These are phyloP conservation scores for Botrytis paeoniae DNA, from an alignment of 2,329 filamentous ascomycete genomes.

Conservation along the genomic window DNA sequence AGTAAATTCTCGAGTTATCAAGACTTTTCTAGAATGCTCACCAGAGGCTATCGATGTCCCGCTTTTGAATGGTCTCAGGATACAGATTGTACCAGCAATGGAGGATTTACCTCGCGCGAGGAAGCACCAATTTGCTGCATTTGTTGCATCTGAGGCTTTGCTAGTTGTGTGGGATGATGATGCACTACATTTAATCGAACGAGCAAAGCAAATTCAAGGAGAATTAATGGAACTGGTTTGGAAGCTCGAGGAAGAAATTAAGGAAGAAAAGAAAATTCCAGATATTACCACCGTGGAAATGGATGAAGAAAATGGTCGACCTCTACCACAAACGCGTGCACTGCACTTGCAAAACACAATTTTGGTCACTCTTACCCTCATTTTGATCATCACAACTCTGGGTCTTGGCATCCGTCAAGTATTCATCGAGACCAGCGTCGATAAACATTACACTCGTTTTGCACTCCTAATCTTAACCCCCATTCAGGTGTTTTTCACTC, in stretches of 20 bases:
- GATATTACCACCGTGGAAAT: constrained; percentile 53
- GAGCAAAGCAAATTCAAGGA: constrained; percentile 69
- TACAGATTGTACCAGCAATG: constrained; percentile 71
- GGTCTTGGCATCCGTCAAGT: constrained; percentile 69
- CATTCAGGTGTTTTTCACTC: constrained; percentile 74
- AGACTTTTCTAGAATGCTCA: constrained; percentile 71
- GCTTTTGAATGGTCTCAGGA: constrained; percentile 70
- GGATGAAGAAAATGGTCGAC: constrained; percentile 69
- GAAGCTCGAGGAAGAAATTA: constrained; percentile 56
- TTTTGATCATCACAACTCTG: constrained; percentile 62
- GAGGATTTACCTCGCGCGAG: constrained; percentile 67
- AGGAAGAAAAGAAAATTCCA: constrained; percentile 52
- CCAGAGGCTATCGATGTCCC: constrained; percentile 73
- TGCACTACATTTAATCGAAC: constrained; percentile 63
- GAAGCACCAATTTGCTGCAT: constrained; percentile 79
- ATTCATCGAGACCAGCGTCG: constrained; percentile 65
- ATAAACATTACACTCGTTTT: constrained; percentile 59
- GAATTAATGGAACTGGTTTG: constrained; percentile 77
- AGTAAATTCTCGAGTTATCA: constrained; percentile 75
- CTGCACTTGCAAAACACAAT: constrained; percentile 68
- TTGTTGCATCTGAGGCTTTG: constrained; percentile 67
- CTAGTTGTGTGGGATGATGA: constrained; percentile 83
- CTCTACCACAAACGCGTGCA: constrained; percentile 61
- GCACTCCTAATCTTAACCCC: constrained; percentile 65
- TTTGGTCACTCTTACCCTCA: constrained; percentile 64